Evolutionary conservation across 2,329 filamentous ascomycete species (phyloP), one percentile per base, ranked within the genome.

Genomic region (Fusarium begoniae): DNA sequence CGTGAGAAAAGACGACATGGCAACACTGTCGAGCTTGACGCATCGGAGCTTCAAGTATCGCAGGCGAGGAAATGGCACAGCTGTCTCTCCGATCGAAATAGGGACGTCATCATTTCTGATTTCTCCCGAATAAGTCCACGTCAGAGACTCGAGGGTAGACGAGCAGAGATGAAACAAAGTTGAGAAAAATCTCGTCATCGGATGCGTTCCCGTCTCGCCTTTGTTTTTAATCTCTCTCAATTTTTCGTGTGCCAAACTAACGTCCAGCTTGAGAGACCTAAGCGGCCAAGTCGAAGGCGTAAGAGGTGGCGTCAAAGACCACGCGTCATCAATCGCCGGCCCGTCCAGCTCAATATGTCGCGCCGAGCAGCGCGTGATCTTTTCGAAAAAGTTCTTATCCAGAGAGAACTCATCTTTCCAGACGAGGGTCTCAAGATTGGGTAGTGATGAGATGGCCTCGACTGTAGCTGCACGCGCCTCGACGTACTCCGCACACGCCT

Each of bases 401-500:
- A 61, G 28, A 35, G 37, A 35, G 28, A 51, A 44, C 7, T 5
- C 1, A 43, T 63, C 69, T 2, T 8, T 30, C 66, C 72, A 75
- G 20, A 22, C 26, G 17, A 75, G 55, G 4, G 32, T 35, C 3
- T 75, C 72, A 15, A 75, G 61, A 35, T 73, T 63, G 5, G 63
- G 61, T 63, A 75, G 17, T 22, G 30, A 18, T 18, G 28, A 35
- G 3, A 61, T 28, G 3, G 58, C 58, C 15, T 32, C 4, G 5
- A 35, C 28, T 5, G 11, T 9, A 15, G 6, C 18, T 8, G 5
- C 4, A 8, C n/a, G 58, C 6, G 24, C 6, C 8, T 4, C 7
- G 7, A n/a, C n/a, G 37, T 66, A 66, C 18, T 22, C 20, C 8
- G 4, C 8, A 6, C 32, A 4, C 13, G 55, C 35, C 15, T 55